Evolutionary conservation across 768 basidiomycete genomes (phyloP), one percentile per base, ranked within the genome.

Genomic region (Scleroderma citrinum): DNA sequence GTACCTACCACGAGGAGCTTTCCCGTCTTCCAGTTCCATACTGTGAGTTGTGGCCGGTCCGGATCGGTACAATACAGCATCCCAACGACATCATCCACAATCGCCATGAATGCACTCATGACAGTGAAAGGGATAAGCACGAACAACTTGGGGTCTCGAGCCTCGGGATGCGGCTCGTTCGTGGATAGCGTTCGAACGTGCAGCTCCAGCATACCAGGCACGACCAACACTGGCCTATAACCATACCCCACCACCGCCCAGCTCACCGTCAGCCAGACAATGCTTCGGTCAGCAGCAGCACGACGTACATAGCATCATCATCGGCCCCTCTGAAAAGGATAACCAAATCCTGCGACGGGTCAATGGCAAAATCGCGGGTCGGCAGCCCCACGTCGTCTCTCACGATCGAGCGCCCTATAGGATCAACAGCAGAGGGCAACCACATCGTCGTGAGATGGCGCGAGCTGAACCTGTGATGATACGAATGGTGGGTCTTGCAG

Each of bases 341-440:
- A 32, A 83, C 65, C 40, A 84, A 56, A 53, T 84, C 80, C 59
- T 84, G 83, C 5, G 77, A 73, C 1, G 83, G 81, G 55, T 84
- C 82, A n/a, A 83, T 76, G 0, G 78, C 80, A 51, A 83, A 81
- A 56, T 83, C 82, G 38, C 76, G 69, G 34, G 72, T 68, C 8
- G 61, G 50, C 7, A 79, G 39, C 1, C 69, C 71, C 0, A 81
- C 37, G 24, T 77, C 67, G 1, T 65, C 59, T 16, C 59, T 52
- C 2, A 67, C 53, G 30, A 67, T 32, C 26, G 52, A 49, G 2
- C n/a, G 52, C 0, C 42, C 48, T 12, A 13, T 6, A 12, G 40
- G 17, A 30, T 51, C 19, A 41, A 53, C 7, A 8, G 53, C 17
- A 19, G 62, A 23, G 26, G 52, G 65, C 14, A 68, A 45, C 47